Evolutionary conservation across 2,329 filamentous ascomycete genomes (phyloP).

Genomic region (Pleoardoris graminearum): DNA sequence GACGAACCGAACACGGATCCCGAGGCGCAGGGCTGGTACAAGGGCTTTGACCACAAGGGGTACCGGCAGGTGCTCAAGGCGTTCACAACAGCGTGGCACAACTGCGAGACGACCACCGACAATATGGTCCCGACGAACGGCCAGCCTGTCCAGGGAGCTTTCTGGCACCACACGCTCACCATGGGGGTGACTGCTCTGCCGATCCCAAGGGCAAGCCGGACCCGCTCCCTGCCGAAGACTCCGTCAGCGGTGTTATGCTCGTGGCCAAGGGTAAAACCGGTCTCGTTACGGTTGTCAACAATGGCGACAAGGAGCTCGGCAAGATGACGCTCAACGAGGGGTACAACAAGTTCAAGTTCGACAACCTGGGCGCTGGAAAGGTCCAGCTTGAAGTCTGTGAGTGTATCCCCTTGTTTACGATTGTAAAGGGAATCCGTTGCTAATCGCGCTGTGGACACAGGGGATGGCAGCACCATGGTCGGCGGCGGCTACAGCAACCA

Average conservation of each 20-base stretch:
- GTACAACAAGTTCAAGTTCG: conserved; percentile 29
- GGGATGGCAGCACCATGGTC: conserved; percentile 26
- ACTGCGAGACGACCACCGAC: conserved; percentile 26
- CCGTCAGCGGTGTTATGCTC: conserved; percentile 29
- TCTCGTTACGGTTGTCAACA: conserved; percentile 29
- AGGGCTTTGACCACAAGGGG: conserved; percentile 41
- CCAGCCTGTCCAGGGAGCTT: conserved; percentile 22
- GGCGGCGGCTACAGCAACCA: conserved; percentile 20
- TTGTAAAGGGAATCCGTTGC: not conserved
- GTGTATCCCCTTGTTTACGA: not conserved
- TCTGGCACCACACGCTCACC: conserved; percentile 28
- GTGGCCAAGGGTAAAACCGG: conserved; percentile 21
- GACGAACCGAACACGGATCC: conserved; percentile 29
- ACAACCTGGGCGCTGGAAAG: conserved; percentile 23
- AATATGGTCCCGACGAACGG: conserved; percentile 26
- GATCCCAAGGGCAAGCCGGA: conserved; percentile 46
- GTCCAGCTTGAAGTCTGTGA: conserved; percentile 29
- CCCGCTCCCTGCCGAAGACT: conserved; percentile 17
- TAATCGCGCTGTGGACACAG: not conserved
- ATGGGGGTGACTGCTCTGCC: conserved; percentile 45
- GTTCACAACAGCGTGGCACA: conserved; percentile 46
- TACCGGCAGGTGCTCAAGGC: conserved; percentile 43
- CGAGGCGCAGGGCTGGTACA: conserved; percentile 30
- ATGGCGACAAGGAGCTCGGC: conserved; percentile 21
- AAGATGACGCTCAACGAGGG: conserved; percentile 16